phyloP scores from a whole-genome alignment of 768 basidiomycete genomes.

The Tylopilus sp. region DNA sequence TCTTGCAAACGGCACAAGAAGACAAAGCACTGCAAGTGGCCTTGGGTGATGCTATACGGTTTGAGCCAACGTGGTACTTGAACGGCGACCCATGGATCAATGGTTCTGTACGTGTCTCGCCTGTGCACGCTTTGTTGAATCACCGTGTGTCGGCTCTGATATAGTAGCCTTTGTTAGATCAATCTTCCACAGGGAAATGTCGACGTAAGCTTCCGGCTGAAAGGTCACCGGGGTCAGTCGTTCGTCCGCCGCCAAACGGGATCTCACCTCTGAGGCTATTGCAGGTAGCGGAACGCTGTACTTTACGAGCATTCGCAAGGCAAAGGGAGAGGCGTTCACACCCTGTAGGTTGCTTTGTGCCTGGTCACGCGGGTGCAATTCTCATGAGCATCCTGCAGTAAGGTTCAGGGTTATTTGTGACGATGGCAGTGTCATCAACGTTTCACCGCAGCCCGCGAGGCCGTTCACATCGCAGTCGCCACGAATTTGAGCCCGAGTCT shows the following conservation, averaged over 20 bases:
- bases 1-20: constrained; percentile 57
- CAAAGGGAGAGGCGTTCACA: constrained; percentile 66
- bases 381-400: constrained; percentile 35
- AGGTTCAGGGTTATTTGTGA: constrained; percentile 67
- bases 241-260: not conserved
- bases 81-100: constrained; percentile 72
- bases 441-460: constrained; percentile 9
- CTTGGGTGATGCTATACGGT: constrained; percentile 55
- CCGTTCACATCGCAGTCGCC: not conserved
- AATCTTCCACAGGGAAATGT: constrained; percentile 73
- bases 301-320: constrained; percentile 78
- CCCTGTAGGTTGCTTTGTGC: constrained; percentile 47
- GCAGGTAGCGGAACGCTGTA: constrained; percentile 73
- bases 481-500: not conserved
- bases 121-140: not conserved
- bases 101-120: constrained; percentile 57
- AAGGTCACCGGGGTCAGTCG: constrained; percentile 60
- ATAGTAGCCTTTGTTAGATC: constrained; percentile 42
- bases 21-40: constrained; percentile 46
- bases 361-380: not conserved
- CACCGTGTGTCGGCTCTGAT: not conserved
- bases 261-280: not conserved
- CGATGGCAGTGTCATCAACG: constrained; percentile 48
- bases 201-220: constrained; percentile 73
- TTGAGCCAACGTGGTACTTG: constrained; percentile 46